Evolutionary conservation across 495 filamentous ascomycete genomes (phyloP).

Genomic region (Podospora pseudocomata): DNA sequence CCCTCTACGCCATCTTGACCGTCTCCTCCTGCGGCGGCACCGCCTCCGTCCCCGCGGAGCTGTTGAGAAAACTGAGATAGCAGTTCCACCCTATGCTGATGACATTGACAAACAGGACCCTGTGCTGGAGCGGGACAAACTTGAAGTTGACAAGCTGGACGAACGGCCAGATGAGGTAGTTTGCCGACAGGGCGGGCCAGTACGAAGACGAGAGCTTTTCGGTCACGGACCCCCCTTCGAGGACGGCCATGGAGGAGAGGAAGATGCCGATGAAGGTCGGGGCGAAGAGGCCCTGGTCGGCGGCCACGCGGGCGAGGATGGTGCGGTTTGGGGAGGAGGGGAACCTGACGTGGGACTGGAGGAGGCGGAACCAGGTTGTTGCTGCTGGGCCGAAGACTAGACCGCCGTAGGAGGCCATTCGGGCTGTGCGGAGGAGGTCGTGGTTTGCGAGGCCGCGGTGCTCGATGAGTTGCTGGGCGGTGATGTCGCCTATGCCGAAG

Average conservation of each 20-base stretch:
- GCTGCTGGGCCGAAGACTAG: conserved; percentile 87
- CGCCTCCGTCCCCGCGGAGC: conserved; percentile 10
- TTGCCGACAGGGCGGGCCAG: conserved; percentile 65
- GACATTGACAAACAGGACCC: conserved; percentile 85
- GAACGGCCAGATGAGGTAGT: conserved; percentile 89
- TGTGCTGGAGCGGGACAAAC: conserved; percentile 78
- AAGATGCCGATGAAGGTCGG: conserved; percentile 77
- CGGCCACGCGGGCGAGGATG: conserved; percentile 73
- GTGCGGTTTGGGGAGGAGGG: conserved; percentile 58
- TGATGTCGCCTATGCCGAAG: conserved; percentile 84
- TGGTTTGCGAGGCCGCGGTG: conserved; percentile 73
- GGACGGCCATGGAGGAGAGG: conserved; percentile 76
- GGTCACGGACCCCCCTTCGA: conserved; percentile 71
- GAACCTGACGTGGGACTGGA: conserved; percentile 60
- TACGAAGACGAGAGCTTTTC: conserved; percentile 72
- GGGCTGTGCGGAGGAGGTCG: conserved; percentile 72
- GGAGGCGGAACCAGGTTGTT: conserved; percentile 80
- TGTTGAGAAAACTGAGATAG: conserved; percentile 85
- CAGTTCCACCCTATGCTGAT: conserved; percentile 89
- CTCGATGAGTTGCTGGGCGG: conserved; percentile 95
- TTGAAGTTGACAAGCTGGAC: conserved; percentile 91
- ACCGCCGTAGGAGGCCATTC: conserved; percentile 92
- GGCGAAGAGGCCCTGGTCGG: conserved; percentile 85
- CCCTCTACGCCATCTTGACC: not conserved
- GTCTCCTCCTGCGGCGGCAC: not conserved